Evolutionary conservation across 1,284 basidiomycete genomes (phyloP), one percentile per base, ranked within the genome.

Genomic region (Leccinum pachyderme): DNA sequence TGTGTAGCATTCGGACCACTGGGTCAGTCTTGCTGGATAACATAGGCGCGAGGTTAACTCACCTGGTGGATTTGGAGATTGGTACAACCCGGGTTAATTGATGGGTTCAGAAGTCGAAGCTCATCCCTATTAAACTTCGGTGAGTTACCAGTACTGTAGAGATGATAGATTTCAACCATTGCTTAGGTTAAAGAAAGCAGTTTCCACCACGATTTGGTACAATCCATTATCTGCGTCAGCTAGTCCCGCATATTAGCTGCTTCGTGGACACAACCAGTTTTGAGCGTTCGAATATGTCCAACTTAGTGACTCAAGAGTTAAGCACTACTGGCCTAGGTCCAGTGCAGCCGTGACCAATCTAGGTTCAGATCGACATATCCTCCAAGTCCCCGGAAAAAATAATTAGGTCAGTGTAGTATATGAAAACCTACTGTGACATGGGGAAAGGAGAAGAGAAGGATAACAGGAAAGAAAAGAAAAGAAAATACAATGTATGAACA

Each of bases 391-490:
- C 54, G 18, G 18, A 18, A 18, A 18, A 3, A 51, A 28, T 43
- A 49, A 37, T 11, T 33, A 70, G 52, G 64, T 67, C 63, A 59
- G 56, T 56, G 60, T 63, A 67, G 54, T 65, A 57, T 70, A 70
- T 60, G 50, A 70, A 62, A 52, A 59, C 53, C 63, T 67, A 66
- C 55, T 65, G 63, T 63, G 64, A 70, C 64, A 65, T 18, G 29
- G 29, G 49, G 51, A 2, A 44, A 15, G 47, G 7, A n/a, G 5
- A 46, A 49, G 39, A 46, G 41, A 22, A 35, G 41, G 12, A 43
- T 4, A 24, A 43, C 5, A 24, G 41, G 24, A 24, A 43, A 24
- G 12, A 43, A 44, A 25, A 24, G 8, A 37, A 50, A 50, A 37
- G 33, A 9, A 28, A 12, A 52, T 29, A 54, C 44, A 62, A 11